Evolutionary conservation across 2,329 filamentous ascomycete genomes (phyloP).

Genomic region (Curvularia hawaiiensis): DNA sequence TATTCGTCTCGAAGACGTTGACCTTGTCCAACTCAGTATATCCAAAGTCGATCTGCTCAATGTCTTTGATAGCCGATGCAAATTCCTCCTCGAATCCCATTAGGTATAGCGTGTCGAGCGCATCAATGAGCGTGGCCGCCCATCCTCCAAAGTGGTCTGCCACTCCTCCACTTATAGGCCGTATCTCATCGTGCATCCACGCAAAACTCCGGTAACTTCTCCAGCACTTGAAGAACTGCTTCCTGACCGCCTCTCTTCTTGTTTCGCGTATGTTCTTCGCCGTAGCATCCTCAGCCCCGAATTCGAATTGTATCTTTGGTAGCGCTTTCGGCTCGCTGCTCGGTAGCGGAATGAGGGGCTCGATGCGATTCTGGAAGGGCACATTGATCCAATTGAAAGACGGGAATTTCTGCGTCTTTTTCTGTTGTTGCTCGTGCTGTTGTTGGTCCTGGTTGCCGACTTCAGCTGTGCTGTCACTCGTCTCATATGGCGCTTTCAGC

Average conservation of each 20-base stretch:
- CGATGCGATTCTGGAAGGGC: conserved; percentile 48
- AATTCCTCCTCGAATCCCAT: conserved; percentile 57
- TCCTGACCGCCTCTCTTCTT: conserved; percentile 47
- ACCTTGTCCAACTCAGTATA: conserved; percentile 46
- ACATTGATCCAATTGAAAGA: conserved; percentile 50
- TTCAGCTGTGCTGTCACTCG: conserved; percentile 4
- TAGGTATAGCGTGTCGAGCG: conserved; percentile 55
- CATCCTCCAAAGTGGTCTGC: conserved; percentile 54
- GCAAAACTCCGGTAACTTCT: conserved; percentile 51
- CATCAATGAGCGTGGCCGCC: conserved; percentile 54
- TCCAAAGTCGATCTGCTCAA: conserved; percentile 52
- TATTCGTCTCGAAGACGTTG: conserved; percentile 58
- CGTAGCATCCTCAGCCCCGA: conserved; percentile 44
- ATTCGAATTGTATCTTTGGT: conserved; percentile 51
- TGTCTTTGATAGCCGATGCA: conserved; percentile 50
- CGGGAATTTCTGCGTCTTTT: conserved; percentile 15
- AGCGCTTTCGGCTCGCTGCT: conserved; percentile 45
- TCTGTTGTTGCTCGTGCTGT: conserved; percentile 11
- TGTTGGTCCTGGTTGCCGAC: conserved; percentile 14
- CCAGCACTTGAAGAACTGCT: conserved; percentile 53
- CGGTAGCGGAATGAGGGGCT: conserved; percentile 45
- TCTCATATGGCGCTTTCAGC: conserved; percentile 43
- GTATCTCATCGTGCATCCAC: conserved; percentile 57
- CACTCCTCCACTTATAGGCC: conserved; percentile 49
- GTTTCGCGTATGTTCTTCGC: conserved; percentile 42